Base-by-base conservation (phyloP, 2,329 filamentous ascomycete species). In the Fusarium sp. region DNA sequence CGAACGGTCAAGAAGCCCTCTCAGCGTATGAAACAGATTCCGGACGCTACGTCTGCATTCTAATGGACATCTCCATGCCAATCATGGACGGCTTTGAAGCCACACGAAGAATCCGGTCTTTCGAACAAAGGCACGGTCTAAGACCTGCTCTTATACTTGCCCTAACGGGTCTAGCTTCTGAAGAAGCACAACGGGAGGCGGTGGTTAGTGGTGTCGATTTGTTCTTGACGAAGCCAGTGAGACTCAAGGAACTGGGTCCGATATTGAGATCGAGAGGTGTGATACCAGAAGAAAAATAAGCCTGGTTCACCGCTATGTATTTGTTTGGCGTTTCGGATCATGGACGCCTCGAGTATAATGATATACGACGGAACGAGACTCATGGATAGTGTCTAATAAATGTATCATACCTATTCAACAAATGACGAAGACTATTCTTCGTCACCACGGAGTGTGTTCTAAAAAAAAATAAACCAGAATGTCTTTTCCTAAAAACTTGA, bases 1-100 rank as follows among this genome's bases (percentile, higher is more conserved):
- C 64, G 5, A 80, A 84, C 56, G 83, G 83, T 1, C 69, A 80
- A 18, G 78, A 84, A 60, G 83, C 83, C 0, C 62, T 83, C 4
- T 76, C 81, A 22, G 74, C 73, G 0, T 84, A 79, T 38, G 72
- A 67, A n/a, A 37, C 70, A 1, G 67, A 74, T 2, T 77, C 77
- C 0, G 71, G 71, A 0, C 61, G 75, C 0, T 84, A 77, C 27
- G 67, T 66, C 1, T 82, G 79, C 59, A 70, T 85, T 0, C 70
- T 85, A 6, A 85, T 84, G 76, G 89, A 90, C 71, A 86, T 90
- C 2, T 89, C 85, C 63, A 90, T 91, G 89, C 89, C 89, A 0
- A 79, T 89, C 4, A 86, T 90, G 76, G 86, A 90, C 69, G 87
- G 87, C 0, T 83, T 89, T 4, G 86, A 86, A 18, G 85, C 86